These are phyloP conservation scores for Catharanthus roseus DNA, from an alignment of 257 asterid species.

Conservation along the genomic window DNA sequence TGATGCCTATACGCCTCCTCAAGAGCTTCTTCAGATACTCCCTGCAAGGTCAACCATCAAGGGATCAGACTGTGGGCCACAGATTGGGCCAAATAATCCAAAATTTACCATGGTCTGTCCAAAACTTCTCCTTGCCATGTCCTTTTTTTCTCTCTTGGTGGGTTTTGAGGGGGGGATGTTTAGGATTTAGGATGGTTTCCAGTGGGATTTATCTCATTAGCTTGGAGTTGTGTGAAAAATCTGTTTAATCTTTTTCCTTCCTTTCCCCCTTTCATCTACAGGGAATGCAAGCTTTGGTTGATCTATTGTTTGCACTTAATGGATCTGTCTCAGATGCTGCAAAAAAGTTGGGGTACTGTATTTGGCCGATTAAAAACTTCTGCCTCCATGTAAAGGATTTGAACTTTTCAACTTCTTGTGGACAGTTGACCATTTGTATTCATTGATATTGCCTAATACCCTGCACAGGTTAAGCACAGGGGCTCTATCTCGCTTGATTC, in stretches of 20 bases:
- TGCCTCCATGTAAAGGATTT: not conserved
- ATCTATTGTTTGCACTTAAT: slow-evolving; percentile 68
- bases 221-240: not conserved
- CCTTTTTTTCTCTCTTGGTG: not conserved
- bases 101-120: slow-evolving; percentile 64
- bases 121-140: slow-evolving; percentile 8
- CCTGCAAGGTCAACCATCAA: slow-evolving; percentile 68
- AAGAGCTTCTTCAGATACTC: slow-evolving; percentile 82
- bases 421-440: not conserved
- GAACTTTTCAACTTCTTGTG: not conserved
- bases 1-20: slow-evolving; percentile 75
- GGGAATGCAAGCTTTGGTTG: slow-evolving; percentile 98
- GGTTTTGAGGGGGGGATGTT: not conserved
- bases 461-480: slow-evolving; percentile 82
- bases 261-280: slow-evolving; percentile 23
- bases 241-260: not conserved
- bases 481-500: slow-evolving; percentile 76
- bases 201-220: not conserved
- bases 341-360: slow-evolving; percentile 69
- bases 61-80: slow-evolving; percentile 61
- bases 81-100: slow-evolving; percentile 90
- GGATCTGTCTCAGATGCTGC: slow-evolving; percentile 93
- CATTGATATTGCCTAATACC: slow-evolving; percentile 5
- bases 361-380: not conserved
- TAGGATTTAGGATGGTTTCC: too few species aligned